Evolutionary conservation across 1,284 basidiomycete genomes (phyloP).

Genomic region (Ustilago sp.): DNA sequence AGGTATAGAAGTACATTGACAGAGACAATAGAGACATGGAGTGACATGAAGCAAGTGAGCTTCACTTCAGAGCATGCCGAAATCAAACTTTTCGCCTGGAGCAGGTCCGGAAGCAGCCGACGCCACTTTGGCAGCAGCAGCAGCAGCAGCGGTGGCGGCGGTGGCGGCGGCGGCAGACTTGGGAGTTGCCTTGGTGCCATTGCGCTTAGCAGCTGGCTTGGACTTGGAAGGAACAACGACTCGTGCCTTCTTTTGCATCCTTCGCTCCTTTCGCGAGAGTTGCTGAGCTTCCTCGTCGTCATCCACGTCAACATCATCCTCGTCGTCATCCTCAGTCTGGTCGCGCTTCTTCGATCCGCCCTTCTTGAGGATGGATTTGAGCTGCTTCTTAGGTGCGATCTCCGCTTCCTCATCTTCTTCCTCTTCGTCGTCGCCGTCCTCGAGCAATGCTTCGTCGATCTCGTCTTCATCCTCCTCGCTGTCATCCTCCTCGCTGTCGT

Average conservation of each 20-base stretch:
- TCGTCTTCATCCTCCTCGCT: slow-evolving; percentile 57
- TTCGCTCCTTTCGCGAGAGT: slow-evolving; percentile 43
- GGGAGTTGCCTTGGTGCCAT: slow-evolving; percentile 20
- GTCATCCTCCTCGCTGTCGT: slow-evolving; percentile 51
- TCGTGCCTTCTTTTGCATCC: slow-evolving; percentile 44
- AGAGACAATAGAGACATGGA: slow-evolving; percentile 18
- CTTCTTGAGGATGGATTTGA: slow-evolving; percentile 58
- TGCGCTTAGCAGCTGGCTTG: slow-evolving; percentile 32
- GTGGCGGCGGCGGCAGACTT: slow-evolving; percentile 29
- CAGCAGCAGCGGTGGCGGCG: slow-evolving; percentile 24
- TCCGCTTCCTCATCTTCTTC: slow-evolving; percentile 43
- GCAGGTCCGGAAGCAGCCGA: slow-evolving; percentile 48
- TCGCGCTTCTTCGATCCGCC: slow-evolving; percentile 31
- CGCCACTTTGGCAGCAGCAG: slow-evolving; percentile 39
- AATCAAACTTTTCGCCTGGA: slow-evolving; percentile 62
- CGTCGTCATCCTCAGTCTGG: slow-evolving; percentile 13
- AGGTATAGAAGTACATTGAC: slow-evolving; percentile 42
- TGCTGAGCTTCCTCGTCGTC: slow-evolving; percentile 25
- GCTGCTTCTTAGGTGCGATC: slow-evolving; percentile 24
- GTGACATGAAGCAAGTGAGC: not conserved
- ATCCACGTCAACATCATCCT: slow-evolving; percentile 25
- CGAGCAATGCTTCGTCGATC: slow-evolving; percentile 50
- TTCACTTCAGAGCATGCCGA: slow-evolving; percentile 51
- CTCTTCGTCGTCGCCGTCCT: slow-evolving; percentile 41
- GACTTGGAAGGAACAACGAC: slow-evolving; percentile 40